Conservation (phyloP, 1,284 basidiomycete genomes). For the Leccinum angustisporum region DNA sequence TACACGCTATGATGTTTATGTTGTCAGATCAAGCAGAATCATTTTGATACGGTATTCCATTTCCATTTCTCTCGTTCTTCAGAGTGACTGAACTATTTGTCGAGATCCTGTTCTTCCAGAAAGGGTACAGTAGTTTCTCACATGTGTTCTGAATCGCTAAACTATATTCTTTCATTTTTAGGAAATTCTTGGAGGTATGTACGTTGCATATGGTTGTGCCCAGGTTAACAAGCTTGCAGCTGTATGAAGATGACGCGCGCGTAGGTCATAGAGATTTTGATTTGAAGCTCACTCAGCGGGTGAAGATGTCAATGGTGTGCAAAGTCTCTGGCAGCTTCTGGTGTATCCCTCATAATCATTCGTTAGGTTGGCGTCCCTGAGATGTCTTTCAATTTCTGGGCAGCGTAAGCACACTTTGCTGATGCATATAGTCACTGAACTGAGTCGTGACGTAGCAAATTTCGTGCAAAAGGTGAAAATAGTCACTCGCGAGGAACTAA, state of each 20-base stretch:
- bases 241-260: constrained; percentile 95
- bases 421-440: constrained; percentile 6
- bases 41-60: constrained; percentile 75
- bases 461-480: constrained; percentile 69
- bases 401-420: constrained; percentile 56
- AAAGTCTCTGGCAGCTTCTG: background rate
- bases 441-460: constrained; percentile 51
- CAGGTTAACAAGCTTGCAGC: constrained; percentile 44
- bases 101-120: constrained; percentile 94
- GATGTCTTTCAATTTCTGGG: constrained; percentile 90
- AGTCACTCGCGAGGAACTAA: no score
- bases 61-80: background rate
- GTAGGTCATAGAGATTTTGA: constrained; percentile 92
- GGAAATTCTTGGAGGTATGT: constrained; percentile 69
- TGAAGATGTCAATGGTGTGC: constrained; percentile 97
- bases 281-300: constrained; percentile 85
- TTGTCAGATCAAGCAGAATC: constrained; percentile 85
- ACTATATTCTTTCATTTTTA: constrained; percentile 22
- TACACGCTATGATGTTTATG: constrained; percentile 1
- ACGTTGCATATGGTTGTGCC: background rate
- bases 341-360: constrained; percentile 6
- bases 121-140: constrained; percentile 60
- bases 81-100: constrained; percentile 17
- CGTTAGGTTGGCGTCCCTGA: constrained; percentile 92
- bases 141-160: constrained; percentile 1